Base-by-base conservation (phyloP, 108 stramenopile species). In the Skeletonema menzelii region DNA sequence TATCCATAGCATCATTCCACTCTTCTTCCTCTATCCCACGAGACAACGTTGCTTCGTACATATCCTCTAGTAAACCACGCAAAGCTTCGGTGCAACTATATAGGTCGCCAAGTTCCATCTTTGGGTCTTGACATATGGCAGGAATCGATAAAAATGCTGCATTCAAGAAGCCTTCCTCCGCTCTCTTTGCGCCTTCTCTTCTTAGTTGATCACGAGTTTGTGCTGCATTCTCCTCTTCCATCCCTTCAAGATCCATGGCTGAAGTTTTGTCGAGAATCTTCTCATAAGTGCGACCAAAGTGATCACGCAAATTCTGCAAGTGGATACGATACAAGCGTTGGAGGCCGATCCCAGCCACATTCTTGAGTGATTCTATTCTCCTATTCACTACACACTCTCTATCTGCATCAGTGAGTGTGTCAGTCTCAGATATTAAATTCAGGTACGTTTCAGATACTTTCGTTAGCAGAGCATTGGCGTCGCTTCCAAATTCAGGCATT, bases 11-110 rank as follows among this genome's bases (percentile, higher is more conserved):
- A 35, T 83, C 74, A 35, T 76, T 74, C 67, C 65, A 75, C 42
- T 65, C 82, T 19, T 75, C 75, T 57, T 84, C 85, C 15, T 85
- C 75, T 31, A 82, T 75, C 67, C 47, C 75, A 20, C 76, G 72
- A 38, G 72, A 30, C 32, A 72, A 31, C 22, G 87, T 91, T 35
- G 83, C 75, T 46, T 88, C 86, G 49, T 85, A 70, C 89, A 95
- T 91, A 61, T 95, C 93, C 30, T 81, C 65, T 8, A 95, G 42
- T 70, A 95, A 76, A 14, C 91, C 93, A 19, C 80, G 57, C 27
- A 90, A 65, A 15, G 77, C 68, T 27, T 57, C 47, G 1, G 70
- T 37, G 62, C 77, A 88, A 56, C 80, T 71, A 55, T 86, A 91
- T 46, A 80, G 26, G 11, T 38, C 49, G 8, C 37, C 22, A 27